Evolutionary conservation across 2,329 filamentous ascomycete genomes (phyloP).

Genomic region (Cylindrodendrum hubeiense): DNA sequence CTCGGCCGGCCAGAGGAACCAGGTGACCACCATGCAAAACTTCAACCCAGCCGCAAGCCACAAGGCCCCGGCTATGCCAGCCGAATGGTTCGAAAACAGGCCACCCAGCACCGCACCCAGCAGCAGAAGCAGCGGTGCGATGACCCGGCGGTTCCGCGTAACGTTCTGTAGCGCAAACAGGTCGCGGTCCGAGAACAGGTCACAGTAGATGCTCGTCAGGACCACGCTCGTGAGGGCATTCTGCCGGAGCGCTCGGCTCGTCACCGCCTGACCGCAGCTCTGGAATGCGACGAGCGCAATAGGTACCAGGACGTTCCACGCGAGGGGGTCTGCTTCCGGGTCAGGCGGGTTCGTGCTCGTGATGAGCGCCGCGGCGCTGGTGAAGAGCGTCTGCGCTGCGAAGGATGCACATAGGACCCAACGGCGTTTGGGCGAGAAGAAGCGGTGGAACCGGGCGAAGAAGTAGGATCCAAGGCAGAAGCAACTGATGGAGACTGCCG

Average conservation of each 20-base stretch:
- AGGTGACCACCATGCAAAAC: conserved; percentile 65
- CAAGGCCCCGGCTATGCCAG: conserved; percentile 65
- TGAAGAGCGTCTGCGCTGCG: conserved; percentile 62
- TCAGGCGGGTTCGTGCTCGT: conserved; percentile 59
- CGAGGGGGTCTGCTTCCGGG: conserved; percentile 55
- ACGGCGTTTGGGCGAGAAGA: conserved; percentile 67
- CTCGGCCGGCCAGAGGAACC: conserved; percentile 72
- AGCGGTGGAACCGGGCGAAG: conserved; percentile 77
- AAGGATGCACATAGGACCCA: conserved; percentile 76
- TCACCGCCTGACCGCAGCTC: conserved; percentile 82
- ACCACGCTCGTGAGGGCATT: conserved; percentile 82
- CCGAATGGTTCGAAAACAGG: conserved; percentile 56
- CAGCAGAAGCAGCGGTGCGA: conserved; percentile 62
- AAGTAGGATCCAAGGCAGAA: conserved; percentile 81
- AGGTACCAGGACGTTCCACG: conserved; percentile 74
- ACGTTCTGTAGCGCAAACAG: conserved; percentile 59
- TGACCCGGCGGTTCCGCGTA: conserved; percentile 63
- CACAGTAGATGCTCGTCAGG: conserved; percentile 84
- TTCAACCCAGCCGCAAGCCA: conserved; percentile 72
- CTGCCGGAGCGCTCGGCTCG: conserved; percentile 76
- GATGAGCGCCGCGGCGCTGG: conserved; percentile 65
- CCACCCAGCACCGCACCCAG: conserved; percentile 64
- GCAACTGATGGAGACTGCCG: conserved; percentile 73
- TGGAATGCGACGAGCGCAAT: conserved; percentile 81
- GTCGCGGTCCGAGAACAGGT: conserved; percentile 76